phyloP scores from a whole-genome alignment of 305 asterid species.

The Solanum hybrid region DNA sequence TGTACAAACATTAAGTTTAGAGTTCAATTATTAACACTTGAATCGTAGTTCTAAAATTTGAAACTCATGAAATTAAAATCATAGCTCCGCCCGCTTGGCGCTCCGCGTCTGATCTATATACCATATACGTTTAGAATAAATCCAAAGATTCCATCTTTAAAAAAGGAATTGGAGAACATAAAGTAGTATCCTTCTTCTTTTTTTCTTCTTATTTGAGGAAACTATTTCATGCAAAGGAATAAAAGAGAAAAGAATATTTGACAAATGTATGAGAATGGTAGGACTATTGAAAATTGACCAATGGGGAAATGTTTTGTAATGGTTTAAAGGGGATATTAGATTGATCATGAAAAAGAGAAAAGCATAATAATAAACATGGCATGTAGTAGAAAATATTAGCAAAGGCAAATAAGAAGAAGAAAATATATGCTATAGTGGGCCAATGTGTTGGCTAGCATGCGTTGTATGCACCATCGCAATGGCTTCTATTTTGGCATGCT shows the following conservation, averaged over 20 bases:
- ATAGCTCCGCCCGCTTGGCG: not conserved
- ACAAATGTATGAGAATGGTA: not conserved
- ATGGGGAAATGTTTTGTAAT: not conserved
- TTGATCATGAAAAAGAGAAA: not conserved
- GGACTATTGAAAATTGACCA: slow-evolving; percentile 2
- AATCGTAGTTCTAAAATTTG: not conserved
- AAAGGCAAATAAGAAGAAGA: not conserved
- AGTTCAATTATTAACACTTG: not conserved
- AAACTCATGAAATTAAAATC: too few species aligned
- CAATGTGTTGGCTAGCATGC: slow-evolving; percentile 10
- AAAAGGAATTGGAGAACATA: not conserved
- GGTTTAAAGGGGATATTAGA: not conserved
- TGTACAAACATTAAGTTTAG: not conserved
- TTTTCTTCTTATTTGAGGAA: not conserved
- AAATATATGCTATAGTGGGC: slow-evolving; percentile 5
- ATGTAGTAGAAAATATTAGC: not conserved
- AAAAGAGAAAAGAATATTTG: not conserved
- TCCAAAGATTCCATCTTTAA: not conserved
- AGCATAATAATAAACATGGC: not conserved
- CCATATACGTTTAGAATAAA: not conserved
- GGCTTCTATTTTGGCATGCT: slow-evolving; percentile 10
- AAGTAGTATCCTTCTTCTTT: not conserved
- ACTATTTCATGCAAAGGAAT: not conserved
- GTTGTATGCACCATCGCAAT: slow-evolving; percentile 1
- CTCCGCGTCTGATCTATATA: not conserved